These are phyloP conservation scores for Pyrenochaeta sp. DNA, from an alignment of 2,329 filamentous ascomycete genomes.

Conservation along the genomic window DNA sequence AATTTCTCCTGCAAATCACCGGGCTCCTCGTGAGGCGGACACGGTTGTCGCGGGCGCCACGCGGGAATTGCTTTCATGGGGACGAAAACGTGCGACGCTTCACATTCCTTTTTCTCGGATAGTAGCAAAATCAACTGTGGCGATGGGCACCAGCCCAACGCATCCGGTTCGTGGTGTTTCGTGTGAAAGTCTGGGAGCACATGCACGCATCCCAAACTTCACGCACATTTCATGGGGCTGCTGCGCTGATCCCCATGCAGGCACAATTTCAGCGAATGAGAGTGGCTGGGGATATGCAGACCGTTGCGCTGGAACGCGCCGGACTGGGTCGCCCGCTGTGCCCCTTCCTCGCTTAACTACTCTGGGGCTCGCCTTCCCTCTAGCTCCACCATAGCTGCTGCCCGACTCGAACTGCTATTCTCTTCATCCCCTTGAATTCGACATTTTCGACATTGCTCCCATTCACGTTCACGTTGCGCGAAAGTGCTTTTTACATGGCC, in stretches of 20 bases:
- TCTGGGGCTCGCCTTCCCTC: conserved; percentile 19
- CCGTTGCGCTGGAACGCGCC: conserved; percentile 24
- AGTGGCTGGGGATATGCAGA: conserved; percentile 7
- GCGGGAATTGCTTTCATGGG: neutral
- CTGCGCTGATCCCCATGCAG: conserved; percentile 6
- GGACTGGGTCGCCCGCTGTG: conserved; percentile 15
- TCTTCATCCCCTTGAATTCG: conserved; percentile 15
- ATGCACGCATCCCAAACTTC: conserved; percentile 23
- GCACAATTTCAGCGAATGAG: conserved; percentile 24
- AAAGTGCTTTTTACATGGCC: neutral
- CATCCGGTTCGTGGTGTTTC: conserved; percentile 13
- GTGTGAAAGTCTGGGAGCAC: conserved; percentile 13
- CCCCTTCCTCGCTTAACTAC: conserved; percentile 16
- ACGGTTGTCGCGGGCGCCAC: conserved; percentile 8
- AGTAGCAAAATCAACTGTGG: neutral
- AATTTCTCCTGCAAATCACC: conserved; percentile 8
- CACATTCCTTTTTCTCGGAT: neutral
- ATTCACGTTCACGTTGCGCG: neutral
- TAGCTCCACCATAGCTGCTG: conserved; percentile 13
- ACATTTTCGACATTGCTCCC: neutral
- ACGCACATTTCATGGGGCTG: neutral
- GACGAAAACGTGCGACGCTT: conserved; percentile 2
- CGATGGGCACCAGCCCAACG: neutral
- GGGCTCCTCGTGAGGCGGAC: conserved; percentile 10
- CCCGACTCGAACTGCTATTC: conserved; percentile 11